Evolutionary conservation across 2,329 filamentous ascomycete species (phyloP).

Genomic region (Hymenoscyphus fraxineus): DNA sequence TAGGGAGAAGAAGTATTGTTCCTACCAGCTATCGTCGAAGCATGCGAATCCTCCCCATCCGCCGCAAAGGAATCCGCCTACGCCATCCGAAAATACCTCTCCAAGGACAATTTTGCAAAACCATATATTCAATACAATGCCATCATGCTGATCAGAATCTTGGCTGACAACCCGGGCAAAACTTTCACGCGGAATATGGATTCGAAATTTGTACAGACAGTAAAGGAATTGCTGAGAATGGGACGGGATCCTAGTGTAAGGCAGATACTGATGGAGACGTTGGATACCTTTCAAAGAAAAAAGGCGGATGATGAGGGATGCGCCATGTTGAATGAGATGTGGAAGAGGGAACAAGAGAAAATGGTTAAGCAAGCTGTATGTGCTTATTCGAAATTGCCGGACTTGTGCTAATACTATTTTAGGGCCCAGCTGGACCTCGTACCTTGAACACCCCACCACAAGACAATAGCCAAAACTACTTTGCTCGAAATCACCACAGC

Average conservation of each 20-base stretch:
- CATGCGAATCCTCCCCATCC: conserved; percentile 83
- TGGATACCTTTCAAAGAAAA: conserved; percentile 73
- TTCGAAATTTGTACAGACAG: conserved; percentile 71
- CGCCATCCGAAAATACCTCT: conserved; percentile 77
- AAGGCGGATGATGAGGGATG: conserved; percentile 67
- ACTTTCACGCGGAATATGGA: conserved; percentile 92
- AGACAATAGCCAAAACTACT: conserved; percentile 53
- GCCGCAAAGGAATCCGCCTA: conserved; percentile 79
- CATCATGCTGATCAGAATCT: conserved; percentile 89
- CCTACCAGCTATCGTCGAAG: conserved; percentile 89
- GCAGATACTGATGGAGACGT: conserved; percentile 81
- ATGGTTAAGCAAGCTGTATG: conserved; percentile 45
- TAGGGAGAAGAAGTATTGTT: conserved; percentile 87
- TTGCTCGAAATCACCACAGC: conserved; percentile 48
- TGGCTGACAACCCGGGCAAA: conserved; percentile 84
- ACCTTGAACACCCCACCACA: conserved; percentile 44
- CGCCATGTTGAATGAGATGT: conserved; percentile 72
- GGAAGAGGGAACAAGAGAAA: conserved; percentile 77
- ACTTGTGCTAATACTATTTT: conserved; percentile 12
- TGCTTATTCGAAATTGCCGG: not conserved
- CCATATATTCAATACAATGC: conserved; percentile 88
- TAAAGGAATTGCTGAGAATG: conserved; percentile 70
- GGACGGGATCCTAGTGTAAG: conserved; percentile 72
- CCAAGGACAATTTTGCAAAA: conserved; percentile 61
- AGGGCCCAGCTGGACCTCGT: conserved; percentile 36